A percentile compares a stretch with the other conserved stretches of the same genome.
Conservation (phyloP, 2,329 filamentous ascomycete genomes). For the Ceratocystis alfenasii region DNA sequence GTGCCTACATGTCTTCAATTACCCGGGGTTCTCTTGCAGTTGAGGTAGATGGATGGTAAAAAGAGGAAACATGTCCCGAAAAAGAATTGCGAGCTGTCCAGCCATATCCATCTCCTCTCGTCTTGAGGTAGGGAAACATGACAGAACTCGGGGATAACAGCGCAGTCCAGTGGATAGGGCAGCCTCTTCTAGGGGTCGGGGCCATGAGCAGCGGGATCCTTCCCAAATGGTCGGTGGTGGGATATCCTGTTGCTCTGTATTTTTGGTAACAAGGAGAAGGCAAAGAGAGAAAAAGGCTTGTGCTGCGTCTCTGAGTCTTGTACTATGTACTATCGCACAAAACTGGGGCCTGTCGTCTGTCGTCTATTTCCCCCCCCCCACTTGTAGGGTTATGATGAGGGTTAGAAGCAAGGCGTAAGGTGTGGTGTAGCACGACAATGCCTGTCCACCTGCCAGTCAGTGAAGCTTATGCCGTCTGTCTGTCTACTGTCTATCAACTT, state of each 20-base stretch:
- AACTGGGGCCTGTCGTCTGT: too few species aligned
- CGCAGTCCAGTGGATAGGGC: too few species aligned
- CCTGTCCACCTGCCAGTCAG: background rate
- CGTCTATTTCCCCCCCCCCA: too few species aligned
- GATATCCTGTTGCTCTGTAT: background rate
- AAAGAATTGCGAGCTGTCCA: background rate
- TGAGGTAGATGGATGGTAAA: background rate
- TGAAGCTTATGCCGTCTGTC: background rate
- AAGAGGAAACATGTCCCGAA: background rate
- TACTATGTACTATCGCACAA: too few species aligned
- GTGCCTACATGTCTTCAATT: background rate
- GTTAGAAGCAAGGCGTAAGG: too few species aligned
- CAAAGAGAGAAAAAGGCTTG: too few species aligned
- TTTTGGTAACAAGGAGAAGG: background rate
- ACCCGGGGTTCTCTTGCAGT: background rate
- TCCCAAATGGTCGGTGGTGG: conserved; percentile 1
- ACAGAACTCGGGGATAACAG: too few species aligned
- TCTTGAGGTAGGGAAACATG: too few species aligned
- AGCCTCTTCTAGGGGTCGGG: background rate
- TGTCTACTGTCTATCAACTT: background rate
- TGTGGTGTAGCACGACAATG: too few species aligned
- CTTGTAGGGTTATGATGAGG: too few species aligned
- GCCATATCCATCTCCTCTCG: background rate
- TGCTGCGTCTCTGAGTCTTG: too few species aligned
- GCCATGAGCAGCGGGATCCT: conserved; percentile 5